phyloP scores from a whole-genome alignment of 148 eudicot species.

The Rheum nobile region DNA sequence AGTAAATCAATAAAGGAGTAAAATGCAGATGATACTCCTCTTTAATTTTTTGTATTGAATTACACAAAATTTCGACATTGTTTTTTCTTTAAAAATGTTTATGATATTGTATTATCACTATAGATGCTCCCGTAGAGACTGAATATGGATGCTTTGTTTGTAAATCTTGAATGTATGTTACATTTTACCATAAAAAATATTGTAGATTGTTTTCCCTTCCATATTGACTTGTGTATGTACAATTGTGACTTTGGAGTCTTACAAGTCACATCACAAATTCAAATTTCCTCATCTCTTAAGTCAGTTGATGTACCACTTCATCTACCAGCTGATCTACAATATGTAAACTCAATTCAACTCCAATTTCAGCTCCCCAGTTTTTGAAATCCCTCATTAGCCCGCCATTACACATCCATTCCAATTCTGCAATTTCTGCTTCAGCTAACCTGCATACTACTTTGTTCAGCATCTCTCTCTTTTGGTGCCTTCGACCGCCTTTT shows the following conservation, averaged over 20 bases:
- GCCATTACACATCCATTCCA: constrained; percentile 30
- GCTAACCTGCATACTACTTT: constrained; percentile 35
- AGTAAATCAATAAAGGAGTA: too few relatives aligned
- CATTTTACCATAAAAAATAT: not conserved
- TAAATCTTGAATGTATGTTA: not conserved
- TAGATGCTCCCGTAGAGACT: too few relatives aligned
- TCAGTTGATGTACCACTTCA: constrained; percentile 44
- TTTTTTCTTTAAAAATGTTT: too few relatives aligned
- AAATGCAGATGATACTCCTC: too few relatives aligned
- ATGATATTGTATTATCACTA: too few relatives aligned
- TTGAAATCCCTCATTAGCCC: constrained; percentile 27
- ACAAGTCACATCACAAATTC: not conserved
- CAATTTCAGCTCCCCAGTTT: constrained; percentile 1
- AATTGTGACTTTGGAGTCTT: not conserved
- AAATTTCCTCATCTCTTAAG: not conserved
- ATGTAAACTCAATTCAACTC: constrained; percentile 20
- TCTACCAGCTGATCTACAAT: constrained; percentile 42
- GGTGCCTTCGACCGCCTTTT: constrained; percentile 14
- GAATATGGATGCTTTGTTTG: too few relatives aligned
- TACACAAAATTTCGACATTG: too few relatives aligned
- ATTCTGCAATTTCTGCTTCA: constrained; percentile 30
- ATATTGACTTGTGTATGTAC: not conserved
- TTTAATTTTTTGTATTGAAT: too few relatives aligned
- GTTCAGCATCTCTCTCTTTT: constrained; percentile 23
- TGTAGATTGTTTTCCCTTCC: not conserved